phyloP scores from a whole-genome alignment of 163 green algal genomes.

The Chlorella variabilis region DNA sequence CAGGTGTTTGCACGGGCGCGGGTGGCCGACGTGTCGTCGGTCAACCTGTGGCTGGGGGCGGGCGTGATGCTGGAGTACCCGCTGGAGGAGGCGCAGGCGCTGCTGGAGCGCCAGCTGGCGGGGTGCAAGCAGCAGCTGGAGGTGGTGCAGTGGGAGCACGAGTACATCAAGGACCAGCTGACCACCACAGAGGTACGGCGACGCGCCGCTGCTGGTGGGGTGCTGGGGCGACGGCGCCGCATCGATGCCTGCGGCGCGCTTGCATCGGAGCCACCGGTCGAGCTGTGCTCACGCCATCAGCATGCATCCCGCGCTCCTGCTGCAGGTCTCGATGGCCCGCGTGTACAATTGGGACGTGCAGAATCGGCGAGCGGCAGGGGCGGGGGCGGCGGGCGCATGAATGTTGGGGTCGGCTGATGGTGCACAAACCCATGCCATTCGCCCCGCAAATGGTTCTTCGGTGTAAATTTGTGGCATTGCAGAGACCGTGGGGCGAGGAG shows the following conservation, averaged over 20 bases:
- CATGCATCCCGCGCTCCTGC: no score
- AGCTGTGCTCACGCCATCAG: no score
- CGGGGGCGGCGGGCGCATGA: not conserved
- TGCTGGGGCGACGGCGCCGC: not conserved
- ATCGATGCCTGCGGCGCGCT: no score
- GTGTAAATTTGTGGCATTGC: no score
- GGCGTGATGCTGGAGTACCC: constrained; percentile 92
- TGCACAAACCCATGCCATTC: no score
- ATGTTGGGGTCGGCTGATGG: not conserved
- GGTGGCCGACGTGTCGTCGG: constrained; percentile 68
- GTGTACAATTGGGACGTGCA: constrained; percentile 88
- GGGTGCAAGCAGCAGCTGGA: constrained; percentile 73
- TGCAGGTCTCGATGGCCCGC: constrained; percentile 68
- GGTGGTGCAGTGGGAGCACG: constrained; percentile 66
- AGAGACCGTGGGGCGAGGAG: no score
- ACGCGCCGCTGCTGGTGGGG: no score
- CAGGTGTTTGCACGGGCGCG: constrained; percentile 82
- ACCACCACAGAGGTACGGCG: constrained; percentile 85
- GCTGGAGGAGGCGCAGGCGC: constrained; percentile 73
- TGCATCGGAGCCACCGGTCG: no score
- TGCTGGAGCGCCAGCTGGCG: constrained; percentile 71
- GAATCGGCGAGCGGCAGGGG: constrained; percentile 9
- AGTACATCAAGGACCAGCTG: constrained; percentile 80
- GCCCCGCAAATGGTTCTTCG: no score
- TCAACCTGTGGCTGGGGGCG: constrained; percentile 93